Conservation (phyloP, 352 stramenopile species). For the Elongisporangium prolatum region DNA sequence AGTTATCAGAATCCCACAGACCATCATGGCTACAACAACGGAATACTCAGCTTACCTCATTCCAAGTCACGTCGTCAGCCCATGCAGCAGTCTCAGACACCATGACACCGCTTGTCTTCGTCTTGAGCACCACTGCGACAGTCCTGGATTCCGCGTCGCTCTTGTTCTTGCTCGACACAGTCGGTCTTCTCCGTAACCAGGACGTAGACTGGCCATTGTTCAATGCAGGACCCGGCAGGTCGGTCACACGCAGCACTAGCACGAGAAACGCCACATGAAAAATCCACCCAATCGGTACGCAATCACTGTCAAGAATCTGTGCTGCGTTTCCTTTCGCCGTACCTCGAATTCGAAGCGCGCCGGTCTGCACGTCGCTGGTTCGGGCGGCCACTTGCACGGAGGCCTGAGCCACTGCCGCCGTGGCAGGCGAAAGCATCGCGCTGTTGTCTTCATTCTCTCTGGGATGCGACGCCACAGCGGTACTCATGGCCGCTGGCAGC, state of each 20-base stretch:
- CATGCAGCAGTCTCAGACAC: conserved; percentile 38
- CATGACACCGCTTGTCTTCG: conserved; percentile 22
- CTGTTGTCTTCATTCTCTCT: conserved; percentile 5
- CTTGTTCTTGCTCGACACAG: conserved; percentile 16
- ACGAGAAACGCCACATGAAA: neutral
- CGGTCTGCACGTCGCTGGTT: conserved; percentile 36
- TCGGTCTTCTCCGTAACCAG: conserved; percentile 28
- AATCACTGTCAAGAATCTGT: neutral
- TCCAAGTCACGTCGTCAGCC: conserved; percentile 38
- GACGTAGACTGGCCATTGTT: conserved; percentile 21
- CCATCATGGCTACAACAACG: neutral
- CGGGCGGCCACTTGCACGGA: conserved; percentile 42
- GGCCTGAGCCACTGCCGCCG: conserved; percentile 40
- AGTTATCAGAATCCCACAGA: too few relatives aligned
- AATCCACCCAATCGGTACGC: neutral
- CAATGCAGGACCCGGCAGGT: conserved; percentile 30
- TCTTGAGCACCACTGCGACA: conserved; percentile 44
- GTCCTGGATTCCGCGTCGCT: conserved; percentile 21
- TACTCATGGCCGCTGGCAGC: conserved; percentile 11
- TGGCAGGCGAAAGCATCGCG: conserved; percentile 36
- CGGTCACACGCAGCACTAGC: conserved; percentile 47
- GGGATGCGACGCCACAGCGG: conserved; percentile 12
- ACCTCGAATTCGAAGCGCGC: conserved; percentile 58
- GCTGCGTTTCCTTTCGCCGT: conserved; percentile 2
- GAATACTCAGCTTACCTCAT: conserved; percentile 28